A percentile compares a stretch with the other conserved stretches of the same genome.
phyloP scores from a whole-genome alignment of 2,329 filamentous ascomycete genomes.

The Alternaria solani region DNA sequence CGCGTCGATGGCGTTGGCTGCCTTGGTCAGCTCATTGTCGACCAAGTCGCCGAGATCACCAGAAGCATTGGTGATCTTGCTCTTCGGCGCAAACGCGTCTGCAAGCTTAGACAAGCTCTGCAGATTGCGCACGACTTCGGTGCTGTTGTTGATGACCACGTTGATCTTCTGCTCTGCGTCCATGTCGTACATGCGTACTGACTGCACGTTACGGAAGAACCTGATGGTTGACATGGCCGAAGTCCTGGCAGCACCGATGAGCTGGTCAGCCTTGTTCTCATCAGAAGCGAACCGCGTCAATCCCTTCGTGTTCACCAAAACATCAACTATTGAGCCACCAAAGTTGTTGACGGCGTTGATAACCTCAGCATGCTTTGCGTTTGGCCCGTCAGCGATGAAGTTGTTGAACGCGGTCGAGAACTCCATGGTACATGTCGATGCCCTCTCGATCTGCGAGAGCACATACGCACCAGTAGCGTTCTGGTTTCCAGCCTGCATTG shows the following conservation, averaged over 20 bases:
- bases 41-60: slow-evolving; percentile 94
- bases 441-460: slow-evolving; percentile 96
- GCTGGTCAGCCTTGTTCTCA: slow-evolving; percentile 89
- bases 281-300: slow-evolving; percentile 91
- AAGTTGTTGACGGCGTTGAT: slow-evolving; percentile 94
- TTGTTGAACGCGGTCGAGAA: slow-evolving; percentile 99
- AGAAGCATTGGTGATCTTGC: slow-evolving; percentile 78
- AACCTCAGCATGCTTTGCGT: slow-evolving; percentile 86
- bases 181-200: slow-evolving; percentile 89
- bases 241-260: slow-evolving; percentile 82
- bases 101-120: slow-evolving; percentile 94
- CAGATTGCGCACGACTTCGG: slow-evolving; percentile 92
- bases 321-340: slow-evolving; percentile 88
- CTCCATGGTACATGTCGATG: slow-evolving; percentile 91
- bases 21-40: slow-evolving; percentile 89
- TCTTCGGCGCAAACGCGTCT: slow-evolving; percentile 89
- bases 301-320: slow-evolving; percentile 96
- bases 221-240: slow-evolving; percentile 87
- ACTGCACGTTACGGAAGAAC: slow-evolving; percentile 94
- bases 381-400: slow-evolving; percentile 95
- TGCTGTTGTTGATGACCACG: slow-evolving; percentile 95
- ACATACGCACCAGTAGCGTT: slow-evolving; percentile 95
- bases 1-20: slow-evolving; percentile 92
- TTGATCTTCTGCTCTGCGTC: slow-evolving; percentile 93
- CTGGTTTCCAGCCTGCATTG: slow-evolving; percentile 98